A percentile compares a stretch with the other conserved stretches of the same genome.
These are phyloP conservation scores for Coemansia sp. DNA, from an alignment of 192 early-diverging fungal species.

Conservation along the genomic window DNA sequence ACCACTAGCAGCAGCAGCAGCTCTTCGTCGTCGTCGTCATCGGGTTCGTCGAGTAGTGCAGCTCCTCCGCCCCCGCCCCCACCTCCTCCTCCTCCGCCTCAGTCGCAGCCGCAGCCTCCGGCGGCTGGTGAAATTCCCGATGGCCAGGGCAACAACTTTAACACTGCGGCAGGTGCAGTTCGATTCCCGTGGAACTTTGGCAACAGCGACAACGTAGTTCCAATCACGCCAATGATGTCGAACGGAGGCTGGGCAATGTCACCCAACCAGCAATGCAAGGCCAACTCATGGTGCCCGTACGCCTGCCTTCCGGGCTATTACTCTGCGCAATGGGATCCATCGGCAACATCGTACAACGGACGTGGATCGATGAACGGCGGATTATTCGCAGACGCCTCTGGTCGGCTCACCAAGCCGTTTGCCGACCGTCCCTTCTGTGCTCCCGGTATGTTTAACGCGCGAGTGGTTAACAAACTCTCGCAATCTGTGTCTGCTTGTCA, in stretches of 20 bases:
- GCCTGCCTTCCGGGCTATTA: slow-evolving; percentile 51
- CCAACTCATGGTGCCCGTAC: slow-evolving; percentile 48
- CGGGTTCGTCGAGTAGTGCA: slow-evolving; percentile 1
- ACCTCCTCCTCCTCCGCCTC: not conserved
- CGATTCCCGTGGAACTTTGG: slow-evolving; percentile 53
- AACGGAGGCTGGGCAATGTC: slow-evolving; percentile 59
- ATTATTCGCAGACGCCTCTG: slow-evolving; percentile 24
- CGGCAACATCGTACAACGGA: slow-evolving; percentile 33
- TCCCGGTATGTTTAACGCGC: slow-evolving; percentile 37
- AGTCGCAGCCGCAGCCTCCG: not conserved
- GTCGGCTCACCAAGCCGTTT: slow-evolving; percentile 41
- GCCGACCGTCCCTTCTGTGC: slow-evolving; percentile 35
- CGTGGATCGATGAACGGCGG: slow-evolving; percentile 54
- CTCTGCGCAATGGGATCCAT: slow-evolving; percentile 51
- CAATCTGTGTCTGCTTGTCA: slow-evolving; percentile 53
- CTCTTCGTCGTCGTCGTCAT: slow-evolving; percentile 1
- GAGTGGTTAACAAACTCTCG: slow-evolving; percentile 34
- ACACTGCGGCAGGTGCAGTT: slow-evolving; percentile 26
- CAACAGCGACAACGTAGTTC: slow-evolving; percentile 46
- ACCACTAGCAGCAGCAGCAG: not conserved
- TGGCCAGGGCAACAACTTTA: slow-evolving; percentile 50
- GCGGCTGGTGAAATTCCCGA: slow-evolving; percentile 29
- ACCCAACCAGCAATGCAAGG: slow-evolving; percentile 43
- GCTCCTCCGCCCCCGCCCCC: not conserved
- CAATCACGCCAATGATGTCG: slow-evolving; percentile 19